Percentiles rank a stretch among this genome's conserved stretches.
These are phyloP conservation scores for Vitis cinerea DNA, from an alignment of 164 flowering plant species.

Conservation along the genomic window DNA sequence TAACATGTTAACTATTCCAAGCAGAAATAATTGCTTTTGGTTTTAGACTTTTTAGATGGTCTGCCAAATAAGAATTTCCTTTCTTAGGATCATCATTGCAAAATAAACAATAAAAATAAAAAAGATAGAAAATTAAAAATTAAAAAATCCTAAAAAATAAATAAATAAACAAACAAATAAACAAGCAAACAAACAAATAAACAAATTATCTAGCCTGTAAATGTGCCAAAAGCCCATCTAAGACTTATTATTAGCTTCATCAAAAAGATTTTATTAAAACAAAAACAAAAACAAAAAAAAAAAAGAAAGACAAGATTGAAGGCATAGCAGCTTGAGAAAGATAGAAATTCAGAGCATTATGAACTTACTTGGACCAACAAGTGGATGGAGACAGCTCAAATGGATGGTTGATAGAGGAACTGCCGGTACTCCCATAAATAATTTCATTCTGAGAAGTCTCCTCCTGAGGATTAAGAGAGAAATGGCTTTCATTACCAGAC, in stretches of 20 bases:
- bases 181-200: neutral
- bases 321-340: neutral
- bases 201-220: neutral
- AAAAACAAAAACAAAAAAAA: neutral
- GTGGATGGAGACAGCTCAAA: conserved; percentile 49
- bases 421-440: conserved; percentile 47
- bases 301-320: neutral
- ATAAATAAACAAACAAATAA: no score
- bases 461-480: conserved; percentile 32
- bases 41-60: no score
- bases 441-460: conserved; percentile 45
- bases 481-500: conserved; percentile 39
- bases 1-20: no score
- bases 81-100: no score
- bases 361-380: conserved; percentile 76
- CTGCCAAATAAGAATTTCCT: no score
- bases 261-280: no score
- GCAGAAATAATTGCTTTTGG: no score
- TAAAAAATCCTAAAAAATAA: no score
- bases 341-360: neutral
- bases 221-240: no score
- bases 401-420: conserved; percentile 34
- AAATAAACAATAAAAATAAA: no score
- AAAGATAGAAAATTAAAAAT: no score
- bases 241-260: no score